Conservation (phyloP, 1,284 basidiomycete genomes). For the Takashimella tepidaria region DNA sequence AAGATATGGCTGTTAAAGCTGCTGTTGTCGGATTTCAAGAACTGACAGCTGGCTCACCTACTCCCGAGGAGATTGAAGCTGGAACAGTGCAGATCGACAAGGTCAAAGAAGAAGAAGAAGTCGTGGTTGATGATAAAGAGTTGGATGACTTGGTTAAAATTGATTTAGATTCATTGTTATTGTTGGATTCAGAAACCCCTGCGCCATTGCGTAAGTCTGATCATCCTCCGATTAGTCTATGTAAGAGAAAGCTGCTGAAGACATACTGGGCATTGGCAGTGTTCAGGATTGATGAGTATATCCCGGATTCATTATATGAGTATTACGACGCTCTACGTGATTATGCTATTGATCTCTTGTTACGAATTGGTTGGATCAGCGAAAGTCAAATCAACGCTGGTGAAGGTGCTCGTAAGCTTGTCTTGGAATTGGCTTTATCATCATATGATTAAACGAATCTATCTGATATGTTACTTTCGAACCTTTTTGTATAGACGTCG, state of each 20-base stretch:
- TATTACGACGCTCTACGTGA: conserved; percentile 69
- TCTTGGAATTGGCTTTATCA: neutral
- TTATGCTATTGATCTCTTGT: conserved; percentile 60
- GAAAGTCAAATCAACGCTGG: conserved; percentile 8
- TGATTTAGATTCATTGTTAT: conserved; percentile 67
- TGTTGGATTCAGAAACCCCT: conserved; percentile 59
- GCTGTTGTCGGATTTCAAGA: conserved; percentile 91
- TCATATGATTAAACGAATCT: no score
- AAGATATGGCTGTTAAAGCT: conserved; percentile 95
- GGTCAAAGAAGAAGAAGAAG: conserved; percentile 29
- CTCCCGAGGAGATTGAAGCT: conserved; percentile 10
- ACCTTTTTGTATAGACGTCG: conserved; percentile 25
- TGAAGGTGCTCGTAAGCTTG: conserved; percentile 39
- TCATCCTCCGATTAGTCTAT: neutral
- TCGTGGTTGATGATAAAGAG: conserved; percentile 51
- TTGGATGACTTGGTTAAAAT: conserved; percentile 62
- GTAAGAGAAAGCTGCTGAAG: neutral
- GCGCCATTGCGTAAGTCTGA: conserved; percentile 14
- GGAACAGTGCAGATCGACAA: conserved; percentile 42
- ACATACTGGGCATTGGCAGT: conserved; percentile 61
- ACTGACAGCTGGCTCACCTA: conserved; percentile 53
- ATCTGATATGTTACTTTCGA: conserved; percentile 41
- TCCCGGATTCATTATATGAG: conserved; percentile 76
- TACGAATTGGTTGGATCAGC: conserved; percentile 60
- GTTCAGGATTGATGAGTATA: conserved; percentile 73